These are phyloP conservation scores for Colletotrichum somersetense DNA, from an alignment of 2,329 filamentous ascomycete species.

Conservation along the genomic window DNA sequence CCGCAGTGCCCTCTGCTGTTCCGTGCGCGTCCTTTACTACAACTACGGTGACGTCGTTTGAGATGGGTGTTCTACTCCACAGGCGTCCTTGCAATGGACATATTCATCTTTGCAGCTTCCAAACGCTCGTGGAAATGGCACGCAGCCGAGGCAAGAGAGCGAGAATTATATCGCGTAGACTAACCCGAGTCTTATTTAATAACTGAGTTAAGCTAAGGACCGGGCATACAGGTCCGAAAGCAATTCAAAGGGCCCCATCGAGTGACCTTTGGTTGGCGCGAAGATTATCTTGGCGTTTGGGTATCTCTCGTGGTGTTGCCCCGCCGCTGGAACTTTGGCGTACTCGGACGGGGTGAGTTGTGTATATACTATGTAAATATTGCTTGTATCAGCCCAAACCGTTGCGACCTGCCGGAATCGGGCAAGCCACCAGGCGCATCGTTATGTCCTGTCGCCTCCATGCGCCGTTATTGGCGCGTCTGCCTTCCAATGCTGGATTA, in stretches of 20 bases:
- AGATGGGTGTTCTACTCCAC: not conserved
- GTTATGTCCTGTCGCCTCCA: not conserved
- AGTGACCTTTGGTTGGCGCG: constrained; percentile 19
- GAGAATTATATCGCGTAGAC: not conserved
- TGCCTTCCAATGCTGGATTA: not conserved
- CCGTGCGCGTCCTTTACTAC: not conserved
- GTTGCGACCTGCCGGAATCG: constrained; percentile 29
- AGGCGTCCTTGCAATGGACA: not conserved
- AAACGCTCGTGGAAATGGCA: not conserved
- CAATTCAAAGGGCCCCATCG: constrained; percentile 34
- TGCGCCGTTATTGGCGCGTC: constrained; percentile 1
- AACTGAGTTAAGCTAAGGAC: constrained; percentile 16
- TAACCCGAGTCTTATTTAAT: not conserved
- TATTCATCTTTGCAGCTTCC: not conserved
- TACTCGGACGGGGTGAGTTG: not conserved
- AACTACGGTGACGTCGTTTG: not conserved
- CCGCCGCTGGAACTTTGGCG: constrained; percentile 22
- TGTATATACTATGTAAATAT: not conserved
- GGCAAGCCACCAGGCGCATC: constrained; percentile 20
- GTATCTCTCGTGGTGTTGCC: constrained; percentile 29
- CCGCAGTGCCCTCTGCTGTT: constrained; percentile 7
- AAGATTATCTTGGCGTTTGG: constrained; percentile 39
- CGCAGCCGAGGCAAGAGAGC: not conserved
- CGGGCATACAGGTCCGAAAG: constrained; percentile 29
- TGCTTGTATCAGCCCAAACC: constrained; percentile 6